These are phyloP conservation scores for Penicillium chermesinum DNA, from an alignment of 495 filamentous ascomycete species.

Conservation along the genomic window DNA sequence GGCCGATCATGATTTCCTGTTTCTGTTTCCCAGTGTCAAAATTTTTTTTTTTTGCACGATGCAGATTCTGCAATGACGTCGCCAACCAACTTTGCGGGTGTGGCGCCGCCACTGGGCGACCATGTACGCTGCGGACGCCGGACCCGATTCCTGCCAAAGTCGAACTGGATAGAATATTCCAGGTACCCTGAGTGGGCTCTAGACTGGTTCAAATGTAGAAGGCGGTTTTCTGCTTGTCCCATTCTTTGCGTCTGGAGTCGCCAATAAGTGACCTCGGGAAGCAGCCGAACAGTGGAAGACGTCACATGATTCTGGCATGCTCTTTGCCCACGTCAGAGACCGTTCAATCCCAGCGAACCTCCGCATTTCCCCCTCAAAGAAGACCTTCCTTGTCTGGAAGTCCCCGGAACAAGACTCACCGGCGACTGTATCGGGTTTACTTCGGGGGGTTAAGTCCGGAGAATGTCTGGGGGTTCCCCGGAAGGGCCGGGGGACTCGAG, in stretches of 20 bases:
- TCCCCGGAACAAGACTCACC: conserved; percentile 15
- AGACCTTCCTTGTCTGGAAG: not conserved
- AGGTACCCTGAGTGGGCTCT: not conserved
- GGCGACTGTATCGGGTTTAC: conserved; percentile 18
- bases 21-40: not conserved
- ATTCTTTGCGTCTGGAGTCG: too few relatives aligned
- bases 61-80: conserved; percentile 21
- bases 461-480: too few relatives aligned
- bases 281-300: not conserved
- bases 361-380: conserved; percentile 17
- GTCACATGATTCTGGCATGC: not conserved
- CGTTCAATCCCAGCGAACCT: not conserved
- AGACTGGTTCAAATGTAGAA: too few relatives aligned
- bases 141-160: too few relatives aligned
- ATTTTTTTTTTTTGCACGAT: not conserved
- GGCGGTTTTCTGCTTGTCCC: too few relatives aligned
- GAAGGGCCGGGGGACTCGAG: too few relatives aligned
- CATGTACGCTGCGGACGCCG: too few relatives aligned
- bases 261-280: too few relatives aligned
- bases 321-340: too few relatives aligned
- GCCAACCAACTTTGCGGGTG: conserved; percentile 7
- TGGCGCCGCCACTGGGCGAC: conserved; percentile 24
- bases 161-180: not conserved
- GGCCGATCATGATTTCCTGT: not conserved
- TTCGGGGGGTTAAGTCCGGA: conserved; percentile 12